phyloP scores from a whole-genome alignment of 495 filamentous ascomycete species.

The Hypoxylon subgilvum region DNA sequence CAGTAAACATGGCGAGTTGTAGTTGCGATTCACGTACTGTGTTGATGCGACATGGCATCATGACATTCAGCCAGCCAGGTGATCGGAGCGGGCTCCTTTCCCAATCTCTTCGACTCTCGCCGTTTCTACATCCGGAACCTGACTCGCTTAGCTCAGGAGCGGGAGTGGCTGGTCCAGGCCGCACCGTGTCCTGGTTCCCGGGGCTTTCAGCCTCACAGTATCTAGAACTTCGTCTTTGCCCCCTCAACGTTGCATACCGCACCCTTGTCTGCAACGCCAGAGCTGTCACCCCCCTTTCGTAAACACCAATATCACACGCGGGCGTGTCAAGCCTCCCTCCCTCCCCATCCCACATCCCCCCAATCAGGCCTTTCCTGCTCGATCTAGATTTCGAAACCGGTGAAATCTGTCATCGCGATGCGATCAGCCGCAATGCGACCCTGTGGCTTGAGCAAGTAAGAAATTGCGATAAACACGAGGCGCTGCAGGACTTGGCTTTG shows the following conservation, averaged over 20 bases:
- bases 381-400: slow-evolving; percentile 24
- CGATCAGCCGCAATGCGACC: slow-evolving; percentile 34
- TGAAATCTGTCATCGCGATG: slow-evolving; percentile 13
- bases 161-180: slow-evolving; percentile 8
- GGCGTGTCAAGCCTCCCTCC: slow-evolving; percentile 7
- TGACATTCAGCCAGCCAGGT: slow-evolving; percentile 21
- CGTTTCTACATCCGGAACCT: not conserved
- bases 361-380: not conserved
- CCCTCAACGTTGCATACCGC: not conserved
- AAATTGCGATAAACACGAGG: not conserved
- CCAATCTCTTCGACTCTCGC: not conserved
- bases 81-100: not conserved
- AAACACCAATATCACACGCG: not conserved
- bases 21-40: not conserved
- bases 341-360: not conserved
- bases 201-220: slow-evolving; percentile 26
- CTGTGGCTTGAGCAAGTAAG: slow-evolving; percentile 21
- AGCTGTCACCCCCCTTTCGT: not conserved
- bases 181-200: not conserved
- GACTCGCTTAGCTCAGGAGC: not conserved
- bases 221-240: not conserved
- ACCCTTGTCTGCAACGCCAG: not conserved
- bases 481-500: slow-evolving; percentile 11
- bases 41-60: not conserved
- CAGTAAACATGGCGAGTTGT: slow-evolving; percentile 2